Evolutionary conservation across 768 basidiomycete species (phyloP), one percentile per base, ranked within the genome.

Genomic region (Chiua virens): DNA sequence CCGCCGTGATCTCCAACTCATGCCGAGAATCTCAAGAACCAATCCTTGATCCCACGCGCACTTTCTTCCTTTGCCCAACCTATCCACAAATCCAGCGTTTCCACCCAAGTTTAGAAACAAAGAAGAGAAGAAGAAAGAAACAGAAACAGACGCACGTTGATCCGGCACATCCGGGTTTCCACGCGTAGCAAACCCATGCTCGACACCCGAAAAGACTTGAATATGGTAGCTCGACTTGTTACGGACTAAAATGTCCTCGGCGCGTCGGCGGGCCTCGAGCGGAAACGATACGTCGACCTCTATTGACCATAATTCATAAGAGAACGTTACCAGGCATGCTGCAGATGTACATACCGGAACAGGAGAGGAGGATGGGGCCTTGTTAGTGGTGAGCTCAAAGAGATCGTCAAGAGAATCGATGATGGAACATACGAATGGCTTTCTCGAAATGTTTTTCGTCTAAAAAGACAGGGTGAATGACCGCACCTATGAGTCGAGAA

Each of bases 31-130:
- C 79, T 62, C 37, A 63, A 59, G 58, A 81, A 80, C 79, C 80
- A 83, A 2, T 56, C 64, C 11, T 74, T 59, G 34, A 81, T 69
- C 22, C 75, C 74, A 3, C 72, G 69, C 2, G 80, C 80, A 15
- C 78, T 76, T 50, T 82, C 77, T 49, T 83, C 81, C 61, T 81
- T 82, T 4, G 79, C 78, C 80, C 79, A 82, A 18, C 80, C 80
- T 83, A 8, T 14, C 15, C n/a, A n/a, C n/a, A n/a, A n/a, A n/a
- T n/a, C n/a, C 32, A 10, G 2, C 15, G 32, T 34, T 14, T 14
- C 28, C 14, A 34, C 15, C 32, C 32, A 14, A 14, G 43, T 35
- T 27, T 20, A 32, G 2, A 32, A 37, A 35, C 11, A 20, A 17
- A 21, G 8, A 13, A 18, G 4, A 14, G 3, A 13, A 14, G 17